Evolutionary conservation across 148 eudicot genomes (phyloP).

Genomic region (Rhododendron vialii): DNA sequence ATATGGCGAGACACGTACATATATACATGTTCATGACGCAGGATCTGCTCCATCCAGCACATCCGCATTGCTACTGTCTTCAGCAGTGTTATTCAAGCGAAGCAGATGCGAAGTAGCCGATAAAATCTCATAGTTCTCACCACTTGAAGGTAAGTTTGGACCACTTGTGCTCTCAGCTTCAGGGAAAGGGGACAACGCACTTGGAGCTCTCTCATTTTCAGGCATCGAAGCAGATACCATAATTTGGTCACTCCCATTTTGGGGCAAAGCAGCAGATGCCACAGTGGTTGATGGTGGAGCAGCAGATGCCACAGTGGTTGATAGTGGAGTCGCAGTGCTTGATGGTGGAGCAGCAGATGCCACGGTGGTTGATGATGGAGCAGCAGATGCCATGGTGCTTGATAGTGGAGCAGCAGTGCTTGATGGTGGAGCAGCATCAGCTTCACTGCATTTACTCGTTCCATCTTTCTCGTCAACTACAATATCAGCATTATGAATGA

Average conservation of each 20-base stretch:
- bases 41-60: conserved; percentile 10
- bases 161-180: neutral
- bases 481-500: conserved; percentile 1
- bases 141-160: neutral
- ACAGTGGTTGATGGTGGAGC: conserved; percentile 6
- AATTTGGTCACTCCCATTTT: conserved; percentile 11
- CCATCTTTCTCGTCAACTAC: conserved; percentile 39
- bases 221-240: conserved; percentile 4
- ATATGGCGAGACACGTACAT: neutral
- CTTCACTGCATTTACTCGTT: conserved; percentile 17
- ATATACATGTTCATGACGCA: neutral
- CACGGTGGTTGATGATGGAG: neutral
- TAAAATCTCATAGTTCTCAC: conserved; percentile 12
- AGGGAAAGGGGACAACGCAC: neutral
- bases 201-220: neutral
- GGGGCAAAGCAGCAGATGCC: conserved; percentile 17
- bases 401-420: neutral
- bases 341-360: neutral
- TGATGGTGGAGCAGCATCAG: conserved; percentile 12
- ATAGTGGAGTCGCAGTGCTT: neutral
- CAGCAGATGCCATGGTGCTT: neutral
- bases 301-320: neutral
- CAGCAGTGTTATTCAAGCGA: neutral
- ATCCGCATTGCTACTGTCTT: neutral
- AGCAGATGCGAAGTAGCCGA: conserved; percentile 11